A percentile compares a stretch with the other conserved stretches of the same genome.
Conservation (phyloP, 371 early-diverging fungal species). For the Cokeromyces recurvatus region DNA sequence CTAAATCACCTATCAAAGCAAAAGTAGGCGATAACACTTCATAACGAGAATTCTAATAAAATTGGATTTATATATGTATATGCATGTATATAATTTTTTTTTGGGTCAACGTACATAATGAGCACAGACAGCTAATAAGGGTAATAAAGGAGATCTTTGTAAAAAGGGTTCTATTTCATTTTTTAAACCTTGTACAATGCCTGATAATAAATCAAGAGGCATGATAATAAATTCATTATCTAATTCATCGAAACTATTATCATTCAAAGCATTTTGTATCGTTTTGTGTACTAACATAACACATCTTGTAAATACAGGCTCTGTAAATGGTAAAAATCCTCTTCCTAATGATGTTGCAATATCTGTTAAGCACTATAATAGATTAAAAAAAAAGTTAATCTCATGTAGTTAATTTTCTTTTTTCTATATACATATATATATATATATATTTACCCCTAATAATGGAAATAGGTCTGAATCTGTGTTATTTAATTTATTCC, state of each 20-base stretch:
- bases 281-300: conserved; percentile 72
- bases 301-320: conserved; percentile 81
- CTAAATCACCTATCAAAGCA: conserved; percentile 91
- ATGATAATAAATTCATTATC: conserved; percentile 91
- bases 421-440: neutral
- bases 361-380: conserved; percentile 71
- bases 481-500: conserved; percentile 72
- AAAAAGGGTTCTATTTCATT: conserved; percentile 65
- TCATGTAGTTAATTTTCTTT: neutral
- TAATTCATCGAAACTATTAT: conserved; percentile 51
- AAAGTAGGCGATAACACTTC: conserved; percentile 91
- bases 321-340: conserved; percentile 76
- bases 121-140: conserved; percentile 72
- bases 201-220: conserved; percentile 85
- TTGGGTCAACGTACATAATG: conserved; percentile 45
- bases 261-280: conserved; percentile 32
- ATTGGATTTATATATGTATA: too few species aligned
- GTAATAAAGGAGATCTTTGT: conserved; percentile 58
- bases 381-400: conserved; percentile 1
- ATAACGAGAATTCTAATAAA: conserved; percentile 65
- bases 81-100: too few species aligned
- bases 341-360: conserved; percentile 83
- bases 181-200: conserved; percentile 87
- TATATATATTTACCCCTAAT: conserved; percentile 60
- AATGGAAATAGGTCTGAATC: conserved; percentile 88